phyloP scores from a whole-genome alignment of 768 basidiomycete genomes.

The Artomyces pyxidatus region DNA sequence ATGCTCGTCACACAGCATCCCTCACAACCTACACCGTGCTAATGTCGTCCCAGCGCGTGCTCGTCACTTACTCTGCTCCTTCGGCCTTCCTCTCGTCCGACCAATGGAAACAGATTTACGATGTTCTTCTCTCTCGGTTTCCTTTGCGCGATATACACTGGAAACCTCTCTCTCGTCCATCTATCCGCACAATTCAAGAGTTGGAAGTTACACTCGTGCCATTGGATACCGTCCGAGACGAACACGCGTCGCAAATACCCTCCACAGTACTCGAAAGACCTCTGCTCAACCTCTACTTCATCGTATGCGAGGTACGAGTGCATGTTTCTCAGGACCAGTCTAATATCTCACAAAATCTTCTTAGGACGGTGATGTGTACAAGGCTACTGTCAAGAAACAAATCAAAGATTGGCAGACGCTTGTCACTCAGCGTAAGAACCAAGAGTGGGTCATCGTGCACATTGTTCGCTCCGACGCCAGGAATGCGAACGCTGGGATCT shows the following conservation, averaged over 20 bases:
- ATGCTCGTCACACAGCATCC: too few species aligned
- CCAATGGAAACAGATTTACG: slow-evolving; percentile 63
- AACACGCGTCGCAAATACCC: slow-evolving; percentile 67
- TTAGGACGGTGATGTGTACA: slow-evolving; percentile 70
- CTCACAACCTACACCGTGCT: too few species aligned
- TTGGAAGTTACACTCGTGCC: slow-evolving; percentile 69
- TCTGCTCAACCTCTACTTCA: slow-evolving; percentile 77
- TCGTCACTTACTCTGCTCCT: slow-evolving; percentile 63
- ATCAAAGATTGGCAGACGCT: slow-evolving; percentile 87
- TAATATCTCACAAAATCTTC: slow-evolving; percentile 8
- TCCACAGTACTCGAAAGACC: slow-evolving; percentile 79
- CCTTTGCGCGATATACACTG: slow-evolving; percentile 91
- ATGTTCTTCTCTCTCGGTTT: slow-evolving; percentile 58
- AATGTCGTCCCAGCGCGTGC: slow-evolving; percentile 43
- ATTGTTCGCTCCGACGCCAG: slow-evolving; percentile 68
- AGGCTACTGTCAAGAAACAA: slow-evolving; percentile 67
- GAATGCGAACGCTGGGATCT: slow-evolving; percentile 55
- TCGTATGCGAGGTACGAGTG: slow-evolving; percentile 73
- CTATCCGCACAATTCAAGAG: slow-evolving; percentile 82
- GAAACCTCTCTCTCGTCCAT: slow-evolving; percentile 67
- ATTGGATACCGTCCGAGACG: slow-evolving; percentile 62
- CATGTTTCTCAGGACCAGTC: slow-evolving; percentile 4
- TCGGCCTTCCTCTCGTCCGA: slow-evolving; percentile 58
- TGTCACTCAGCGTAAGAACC: slow-evolving; percentile 62
- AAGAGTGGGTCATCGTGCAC: slow-evolving; percentile 91